Percentiles rank a stretch among this genome's conserved stretches.
These are phyloP conservation scores for Colletotrichum sp. DNA, from an alignment of 2,329 filamentous ascomycete species.

Conservation along the genomic window DNA sequence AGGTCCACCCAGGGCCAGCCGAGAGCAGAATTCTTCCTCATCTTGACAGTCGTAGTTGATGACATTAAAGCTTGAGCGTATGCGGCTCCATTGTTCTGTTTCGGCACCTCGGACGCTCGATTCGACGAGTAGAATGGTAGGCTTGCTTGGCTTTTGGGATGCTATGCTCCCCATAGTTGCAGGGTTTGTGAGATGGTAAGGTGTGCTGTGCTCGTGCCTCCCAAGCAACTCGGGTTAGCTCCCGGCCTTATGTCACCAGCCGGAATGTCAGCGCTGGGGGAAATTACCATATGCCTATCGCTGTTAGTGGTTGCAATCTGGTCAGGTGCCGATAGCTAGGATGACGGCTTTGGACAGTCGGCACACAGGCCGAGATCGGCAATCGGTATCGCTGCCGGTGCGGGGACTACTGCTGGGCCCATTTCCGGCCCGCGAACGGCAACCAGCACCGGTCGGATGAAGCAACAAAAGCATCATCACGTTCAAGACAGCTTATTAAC, in stretches of 20 bases:
- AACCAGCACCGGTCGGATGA: background rate
- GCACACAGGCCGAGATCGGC: background rate
- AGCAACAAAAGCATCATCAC: background rate
- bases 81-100: accelerated
- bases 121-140: background rate
- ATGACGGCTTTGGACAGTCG: background rate
- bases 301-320: accelerated
- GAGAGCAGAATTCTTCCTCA: background rate
- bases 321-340: background rate
- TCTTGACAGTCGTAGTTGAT: background rate
- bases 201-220: accelerated
- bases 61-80: background rate
- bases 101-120: background rate
- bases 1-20: background rate
- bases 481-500: background rate
- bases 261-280: accelerated
- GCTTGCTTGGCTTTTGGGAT: background rate
- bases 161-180: background rate
- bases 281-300: accelerated
- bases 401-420: background rate
- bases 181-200: accelerated
- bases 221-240: background rate
- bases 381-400: background rate
- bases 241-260: background rate
- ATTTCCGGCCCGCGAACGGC: accelerated